These are phyloP conservation scores for Aspergillus funiculosus DNA, from an alignment of 495 filamentous ascomycete genomes.

Conservation along the genomic window DNA sequence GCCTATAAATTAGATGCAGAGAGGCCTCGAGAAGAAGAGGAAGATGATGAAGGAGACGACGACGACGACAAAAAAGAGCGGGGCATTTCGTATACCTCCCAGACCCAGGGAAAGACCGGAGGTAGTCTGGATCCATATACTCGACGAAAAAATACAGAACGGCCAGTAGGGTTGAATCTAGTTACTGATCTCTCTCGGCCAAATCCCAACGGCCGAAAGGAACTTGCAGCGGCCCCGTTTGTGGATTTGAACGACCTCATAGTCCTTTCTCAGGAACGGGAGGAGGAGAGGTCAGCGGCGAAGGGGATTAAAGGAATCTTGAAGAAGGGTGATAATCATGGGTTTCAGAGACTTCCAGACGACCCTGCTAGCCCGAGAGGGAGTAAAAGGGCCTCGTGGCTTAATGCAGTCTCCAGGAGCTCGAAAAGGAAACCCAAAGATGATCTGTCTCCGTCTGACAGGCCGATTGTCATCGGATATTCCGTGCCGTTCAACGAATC, in stretches of 20 bases:
- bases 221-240: constrained; percentile 22
- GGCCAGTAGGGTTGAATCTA: constrained; percentile 56
- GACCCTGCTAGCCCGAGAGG: constrained; percentile 7
- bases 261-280: constrained; percentile 30
- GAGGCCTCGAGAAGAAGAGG: neutral
- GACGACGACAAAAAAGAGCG: too few relatives aligned
- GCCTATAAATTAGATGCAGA: constrained; percentile 13
- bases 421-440: constrained; percentile 26
- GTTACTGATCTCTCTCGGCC: constrained; percentile 49
- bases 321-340: constrained; percentile 21
- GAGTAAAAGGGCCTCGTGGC: constrained; percentile 16
- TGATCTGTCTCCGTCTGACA: constrained; percentile 70
- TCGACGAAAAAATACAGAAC: constrained; percentile 24
- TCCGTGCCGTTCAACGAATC: constrained; percentile 58
- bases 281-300: constrained; percentile 30
- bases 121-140: neutral
- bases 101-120: neutral
- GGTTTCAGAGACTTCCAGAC: constrained; percentile 21
- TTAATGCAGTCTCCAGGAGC: constrained; percentile 12
- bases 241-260: constrained; percentile 42
- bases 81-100: neutral
- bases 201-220: constrained; percentile 11
- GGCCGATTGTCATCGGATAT: constrained; percentile 75
- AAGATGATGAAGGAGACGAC: too few relatives aligned
- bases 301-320: constrained; percentile 25